Conservation (phyloP, 306 rosid genomes). For the Biancaea sappan region DNA sequence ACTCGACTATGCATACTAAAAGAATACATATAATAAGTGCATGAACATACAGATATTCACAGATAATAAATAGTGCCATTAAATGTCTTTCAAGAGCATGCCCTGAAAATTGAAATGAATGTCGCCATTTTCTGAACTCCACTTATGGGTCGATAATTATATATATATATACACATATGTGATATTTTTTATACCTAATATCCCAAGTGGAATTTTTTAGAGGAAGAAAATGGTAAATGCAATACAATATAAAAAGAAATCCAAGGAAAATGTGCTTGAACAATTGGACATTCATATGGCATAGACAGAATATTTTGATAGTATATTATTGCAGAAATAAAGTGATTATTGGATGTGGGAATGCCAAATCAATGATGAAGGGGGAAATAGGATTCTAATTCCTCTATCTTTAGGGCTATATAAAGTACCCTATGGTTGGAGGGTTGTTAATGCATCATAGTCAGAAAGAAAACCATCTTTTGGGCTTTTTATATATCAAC, state of each 20-base stretch:
- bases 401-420: conserved; percentile 51
- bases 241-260: no score
- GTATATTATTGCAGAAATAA: conserved; percentile 40
- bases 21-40: no score
- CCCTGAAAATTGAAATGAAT: conserved; percentile 3
- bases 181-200: neutral
- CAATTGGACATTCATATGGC: conserved; percentile 26
- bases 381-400: conserved; percentile 59
- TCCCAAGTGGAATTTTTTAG: neutral
- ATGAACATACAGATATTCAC: no score
- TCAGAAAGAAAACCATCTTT: no score
- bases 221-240: neutral
- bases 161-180: no score
- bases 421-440: no score
- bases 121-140: neutral
- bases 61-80: neutral
- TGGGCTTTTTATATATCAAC: no score
- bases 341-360: conserved; percentile 57
- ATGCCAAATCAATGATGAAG: conserved; percentile 67
- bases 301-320: conserved; percentile 13
- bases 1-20: no score
- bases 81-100: conserved; percentile 7
- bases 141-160: neutral
- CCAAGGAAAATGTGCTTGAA: conserved; percentile 25
- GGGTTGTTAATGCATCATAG: no score